Percentiles rank a stretch among this genome's conserved stretches.
Evolutionary conservation across 2,329 filamentous ascomycete species (phyloP).

Genomic region (Triangularia verruculosa): DNA sequence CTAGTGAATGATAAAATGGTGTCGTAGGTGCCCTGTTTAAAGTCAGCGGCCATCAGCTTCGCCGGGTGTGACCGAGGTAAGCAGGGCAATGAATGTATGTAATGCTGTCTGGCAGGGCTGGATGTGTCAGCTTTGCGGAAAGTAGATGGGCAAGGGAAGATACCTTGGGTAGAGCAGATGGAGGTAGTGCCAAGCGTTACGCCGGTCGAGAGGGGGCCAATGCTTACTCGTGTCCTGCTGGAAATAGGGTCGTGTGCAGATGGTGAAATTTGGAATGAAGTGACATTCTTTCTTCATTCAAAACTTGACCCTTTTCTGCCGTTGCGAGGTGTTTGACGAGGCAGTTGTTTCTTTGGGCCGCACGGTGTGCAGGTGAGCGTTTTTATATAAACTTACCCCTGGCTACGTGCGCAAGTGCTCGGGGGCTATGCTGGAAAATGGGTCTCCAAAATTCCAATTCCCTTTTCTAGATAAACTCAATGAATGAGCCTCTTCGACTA

Average conservation of each 20-base stretch:
- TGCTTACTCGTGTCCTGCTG: background rate
- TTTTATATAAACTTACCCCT: conserved; percentile 4
- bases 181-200: background rate
- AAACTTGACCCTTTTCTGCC: background rate
- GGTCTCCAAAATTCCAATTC: conserved; percentile 1
- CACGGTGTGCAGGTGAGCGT: background rate
- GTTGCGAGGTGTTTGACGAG: background rate
- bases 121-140: background rate
- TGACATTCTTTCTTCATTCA: background rate
- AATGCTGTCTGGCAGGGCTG: background rate
- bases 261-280: background rate
- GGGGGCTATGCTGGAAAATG: background rate
- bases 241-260: background rate
- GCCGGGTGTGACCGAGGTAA: background rate
- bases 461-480: background rate
- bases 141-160: background rate
- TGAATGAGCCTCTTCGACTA: background rate
- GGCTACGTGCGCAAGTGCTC: background rate
- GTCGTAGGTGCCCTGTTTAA: background rate
- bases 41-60: background rate
- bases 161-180: background rate
- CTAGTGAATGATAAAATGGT: background rate
- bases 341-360: background rate
- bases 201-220: background rate
- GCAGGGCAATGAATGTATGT: background rate